Conservation (phyloP, 1,284 basidiomycete genomes). For the Malassezia cuniculi region DNA sequence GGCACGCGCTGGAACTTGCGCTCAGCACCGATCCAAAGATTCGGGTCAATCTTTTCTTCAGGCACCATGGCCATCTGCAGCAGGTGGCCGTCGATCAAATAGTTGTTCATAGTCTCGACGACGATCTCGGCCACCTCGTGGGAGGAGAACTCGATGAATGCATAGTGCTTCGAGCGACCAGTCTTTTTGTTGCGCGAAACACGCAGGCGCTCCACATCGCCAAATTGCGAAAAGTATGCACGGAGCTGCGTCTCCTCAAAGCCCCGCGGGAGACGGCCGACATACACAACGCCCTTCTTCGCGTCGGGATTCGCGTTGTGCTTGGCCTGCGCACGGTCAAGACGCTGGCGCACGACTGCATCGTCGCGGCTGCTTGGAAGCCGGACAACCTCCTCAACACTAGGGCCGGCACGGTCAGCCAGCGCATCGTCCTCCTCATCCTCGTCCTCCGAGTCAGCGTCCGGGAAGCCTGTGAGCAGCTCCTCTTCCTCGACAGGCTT, state of each 20-base stretch:
- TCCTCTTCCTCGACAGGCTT: conserved; percentile 13
- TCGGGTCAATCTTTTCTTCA: conserved; percentile 74
- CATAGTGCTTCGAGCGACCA: conserved; percentile 89
- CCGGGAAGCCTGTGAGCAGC: conserved; percentile 14
- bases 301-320: conserved; percentile 13
- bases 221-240: conserved; percentile 89
- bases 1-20: conserved; percentile 74
- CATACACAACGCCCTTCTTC: conserved; percentile 62
- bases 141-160: conserved; percentile 86
- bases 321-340: conserved; percentile 29
- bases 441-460: conserved; percentile 27
- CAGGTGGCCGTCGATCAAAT: conserved; percentile 84
- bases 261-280: conserved; percentile 84
- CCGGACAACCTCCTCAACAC: conserved; percentile 16
- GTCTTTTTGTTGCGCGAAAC: conserved; percentile 93
- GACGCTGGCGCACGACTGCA: conserved; percentile 23
- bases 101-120: conserved; percentile 98
- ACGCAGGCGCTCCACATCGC: conserved; percentile 72
- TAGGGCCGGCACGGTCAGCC: conserved; percentile 11
- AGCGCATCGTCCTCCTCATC: conserved; percentile 31
- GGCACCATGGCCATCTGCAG: conserved; percentile 65
- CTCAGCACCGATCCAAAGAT: conserved; percentile 93
- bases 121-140: conserved; percentile 83
- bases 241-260: conserved; percentile 92
- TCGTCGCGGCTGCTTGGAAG: conserved; percentile 42